These are phyloP conservation scores for Vaccinium macrocarpon DNA, from an alignment of 148 eudicot species.

Conservation along the genomic window DNA sequence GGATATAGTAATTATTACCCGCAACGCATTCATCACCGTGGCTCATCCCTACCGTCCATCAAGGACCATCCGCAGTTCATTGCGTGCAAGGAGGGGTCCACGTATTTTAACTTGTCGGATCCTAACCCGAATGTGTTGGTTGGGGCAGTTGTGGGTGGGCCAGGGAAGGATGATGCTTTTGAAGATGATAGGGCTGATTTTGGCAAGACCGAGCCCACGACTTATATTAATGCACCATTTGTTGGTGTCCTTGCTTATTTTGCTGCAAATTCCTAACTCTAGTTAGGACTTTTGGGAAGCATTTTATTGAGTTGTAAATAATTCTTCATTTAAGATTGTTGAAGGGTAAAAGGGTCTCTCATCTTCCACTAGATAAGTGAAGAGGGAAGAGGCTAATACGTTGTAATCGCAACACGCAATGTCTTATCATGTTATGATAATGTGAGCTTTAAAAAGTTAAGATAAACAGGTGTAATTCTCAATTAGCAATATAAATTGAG, in stretches of 20 bases:
- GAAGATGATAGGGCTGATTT: slow-evolving; percentile 78
- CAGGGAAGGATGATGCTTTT: slow-evolving; percentile 66
- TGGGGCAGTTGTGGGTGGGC: slow-evolving; percentile 94
- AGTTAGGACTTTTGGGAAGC: slow-evolving; percentile 23
- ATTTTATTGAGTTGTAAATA: slow-evolving; percentile 1
- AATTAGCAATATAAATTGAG: background rate
- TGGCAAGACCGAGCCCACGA: slow-evolving; percentile 82
- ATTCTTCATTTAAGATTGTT: background rate
- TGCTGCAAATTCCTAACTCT: slow-evolving; percentile 51
- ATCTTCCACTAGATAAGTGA: slow-evolving; percentile 47
- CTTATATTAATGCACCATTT: slow-evolving; percentile 93
- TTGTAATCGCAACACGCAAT: background rate
- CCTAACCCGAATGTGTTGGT: slow-evolving; percentile 73
- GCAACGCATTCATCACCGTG: slow-evolving; percentile 77
- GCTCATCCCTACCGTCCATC: slow-evolving; percentile 71
- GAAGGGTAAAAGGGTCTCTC: slow-evolving; percentile 51
- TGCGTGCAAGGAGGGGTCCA: slow-evolving; percentile 72
- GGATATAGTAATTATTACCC: slow-evolving; percentile 70
- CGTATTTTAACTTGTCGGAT: slow-evolving; percentile 56
- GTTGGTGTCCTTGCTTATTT: slow-evolving; percentile 89
- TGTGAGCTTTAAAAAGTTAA: background rate
- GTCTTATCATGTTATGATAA: background rate
- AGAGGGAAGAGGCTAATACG: slow-evolving; percentile 56
- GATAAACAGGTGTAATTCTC: background rate
- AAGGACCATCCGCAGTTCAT: slow-evolving; percentile 58